Evolutionary conservation across 228 moss, liverwort and hornwort species (phyloP), one percentile per base, ranked within the genome.

Genomic region (Sphagnum fallax): DNA sequence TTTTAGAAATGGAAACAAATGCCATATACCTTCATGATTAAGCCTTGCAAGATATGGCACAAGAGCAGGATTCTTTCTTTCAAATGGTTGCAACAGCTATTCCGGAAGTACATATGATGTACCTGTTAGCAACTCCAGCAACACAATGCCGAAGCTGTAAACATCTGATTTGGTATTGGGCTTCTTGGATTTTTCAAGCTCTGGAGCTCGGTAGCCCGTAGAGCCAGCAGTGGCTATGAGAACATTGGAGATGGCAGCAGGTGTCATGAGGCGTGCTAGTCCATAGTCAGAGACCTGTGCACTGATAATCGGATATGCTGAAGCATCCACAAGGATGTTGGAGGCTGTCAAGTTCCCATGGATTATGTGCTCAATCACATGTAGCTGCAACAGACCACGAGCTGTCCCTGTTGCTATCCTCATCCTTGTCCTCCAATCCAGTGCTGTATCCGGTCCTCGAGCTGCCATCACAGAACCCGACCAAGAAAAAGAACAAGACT

Each of bases 81-180:
- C 2, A 1, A 32, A 32, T 32, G 32, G 32, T 32, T 32, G 32
- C 32, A 32, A 32, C 32, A 32, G 32, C 32, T 32, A 32, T 32
- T 32, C 32, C 2, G 32, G 32, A 32, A 32, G 32, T 32, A 32
- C 32, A 32, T 32, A 32, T 32, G 32, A 32, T 32, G 12, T 79
- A 81, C 97, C 97, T 15, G 97, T 97, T 48, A 97, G 85, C 51
- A 97, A 89, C 81, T 97, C 97, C 50, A 97, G 75, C 66, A 97
- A 80, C 51, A 97, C 91, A 48, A 97, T 91, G 6, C 97, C 97
- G 65, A 97, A 97, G 77, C 97, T 97, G 84, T 97, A 97, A 4
- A 93, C 93, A 71, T 97, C 97, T 55, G 91, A 93, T 64, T 97
- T 97, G 18, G 88, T 70, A 1, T 91, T 86, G 2, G 97, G 89